Conservation (phyloP, 768 basidiomycete species). For the Lactarius indigo region DNA sequence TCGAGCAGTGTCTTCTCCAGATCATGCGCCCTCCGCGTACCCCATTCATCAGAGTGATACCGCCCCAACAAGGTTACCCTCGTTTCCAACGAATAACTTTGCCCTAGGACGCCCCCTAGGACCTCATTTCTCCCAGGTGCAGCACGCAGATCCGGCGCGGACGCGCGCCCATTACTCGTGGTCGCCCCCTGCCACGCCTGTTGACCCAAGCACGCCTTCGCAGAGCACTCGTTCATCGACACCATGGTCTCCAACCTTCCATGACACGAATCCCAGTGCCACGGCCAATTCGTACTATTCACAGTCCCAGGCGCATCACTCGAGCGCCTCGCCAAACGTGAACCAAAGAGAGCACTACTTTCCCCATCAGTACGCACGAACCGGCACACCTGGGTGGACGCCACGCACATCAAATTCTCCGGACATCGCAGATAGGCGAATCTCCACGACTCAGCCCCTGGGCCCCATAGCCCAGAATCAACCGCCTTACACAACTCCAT, state of each 20-base stretch:
- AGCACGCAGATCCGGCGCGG: background rate
- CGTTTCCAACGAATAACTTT: slow-evolving; percentile 3
- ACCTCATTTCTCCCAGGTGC: slow-evolving; percentile 9
- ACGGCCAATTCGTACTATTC: slow-evolving; percentile 10
- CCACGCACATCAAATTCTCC: slow-evolving; percentile 11
- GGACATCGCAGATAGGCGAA: slow-evolving; percentile 11
- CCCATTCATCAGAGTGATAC: slow-evolving; percentile 14
- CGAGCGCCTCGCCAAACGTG: slow-evolving; percentile 4
- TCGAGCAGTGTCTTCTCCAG: slow-evolving; percentile 5
- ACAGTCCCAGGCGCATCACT: slow-evolving; percentile 4
- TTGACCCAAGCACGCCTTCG: slow-evolving; percentile 6
- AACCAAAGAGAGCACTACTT: slow-evolving; percentile 11
- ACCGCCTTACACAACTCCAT: slow-evolving; percentile 4
- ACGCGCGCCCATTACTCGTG: slow-evolving; percentile 13
- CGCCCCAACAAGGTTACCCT: background rate
- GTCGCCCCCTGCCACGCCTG: slow-evolving; percentile 15
- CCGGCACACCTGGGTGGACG: slow-evolving; percentile 13
- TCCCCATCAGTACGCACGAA: slow-evolving; percentile 9
- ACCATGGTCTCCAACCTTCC: slow-evolving; percentile 6
- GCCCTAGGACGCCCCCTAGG: background rate
- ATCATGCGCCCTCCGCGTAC: slow-evolving; percentile 13
- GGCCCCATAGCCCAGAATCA: slow-evolving; percentile 10
- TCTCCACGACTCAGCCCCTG: slow-evolving; percentile 7
- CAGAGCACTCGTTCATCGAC: background rate
- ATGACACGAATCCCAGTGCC: background rate